phyloP scores from a whole-genome alignment of 2,329 filamentous ascomycete species.

The Penicillium sp. region DNA sequence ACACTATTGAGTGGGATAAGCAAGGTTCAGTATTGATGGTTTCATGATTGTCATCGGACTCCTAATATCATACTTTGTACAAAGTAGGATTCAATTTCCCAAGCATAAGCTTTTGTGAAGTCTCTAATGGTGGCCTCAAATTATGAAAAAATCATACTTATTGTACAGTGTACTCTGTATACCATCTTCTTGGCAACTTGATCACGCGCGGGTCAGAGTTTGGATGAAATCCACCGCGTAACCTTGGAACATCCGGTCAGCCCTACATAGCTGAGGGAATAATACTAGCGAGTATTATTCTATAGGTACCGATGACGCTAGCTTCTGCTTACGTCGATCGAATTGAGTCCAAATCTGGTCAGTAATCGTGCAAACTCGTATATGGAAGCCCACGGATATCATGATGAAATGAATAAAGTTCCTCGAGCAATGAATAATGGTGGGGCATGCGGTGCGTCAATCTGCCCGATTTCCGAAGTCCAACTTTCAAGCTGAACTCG shows the following conservation, averaged over 20 bases:
- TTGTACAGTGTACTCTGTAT: no score
- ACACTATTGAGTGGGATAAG: neutral
- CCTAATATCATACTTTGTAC: no score
- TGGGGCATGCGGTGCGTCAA: conserved; percentile 2
- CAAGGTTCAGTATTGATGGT: neutral
- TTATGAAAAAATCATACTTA: neutral
- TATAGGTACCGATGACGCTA: neutral
- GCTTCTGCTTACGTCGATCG: neutral
- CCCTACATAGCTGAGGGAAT: neutral
- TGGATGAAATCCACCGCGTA: neutral
- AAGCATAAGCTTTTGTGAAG: neutral
- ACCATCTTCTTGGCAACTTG: neutral
- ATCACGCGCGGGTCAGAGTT: neutral
- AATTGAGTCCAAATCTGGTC: neutral
- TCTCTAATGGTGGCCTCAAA: neutral
- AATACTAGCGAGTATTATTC: no score
- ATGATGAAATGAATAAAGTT: neutral
- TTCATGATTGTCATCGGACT: no score
- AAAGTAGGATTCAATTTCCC: neutral
- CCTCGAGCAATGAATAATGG: neutral
- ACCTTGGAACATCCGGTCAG: neutral
- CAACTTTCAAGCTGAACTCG: neutral
- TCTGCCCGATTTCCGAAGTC: conserved; percentile 3
- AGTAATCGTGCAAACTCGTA: neutral
- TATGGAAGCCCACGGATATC: no score